Evolutionary conservation across 306 rosid species (phyloP).

Genomic region (Malus sylvestris): DNA sequence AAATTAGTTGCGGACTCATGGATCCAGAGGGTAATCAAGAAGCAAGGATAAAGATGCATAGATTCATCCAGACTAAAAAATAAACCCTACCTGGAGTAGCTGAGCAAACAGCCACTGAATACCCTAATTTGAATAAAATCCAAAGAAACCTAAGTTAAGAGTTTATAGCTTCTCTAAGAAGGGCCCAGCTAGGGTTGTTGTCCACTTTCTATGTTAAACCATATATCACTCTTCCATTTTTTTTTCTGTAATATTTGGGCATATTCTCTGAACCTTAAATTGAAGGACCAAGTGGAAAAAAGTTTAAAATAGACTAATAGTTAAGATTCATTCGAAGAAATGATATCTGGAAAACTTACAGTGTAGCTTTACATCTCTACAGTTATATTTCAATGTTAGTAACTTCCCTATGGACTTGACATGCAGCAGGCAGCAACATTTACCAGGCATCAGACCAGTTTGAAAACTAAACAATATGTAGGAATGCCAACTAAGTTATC

Average conservation of each 20-base stretch:
- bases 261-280: not conserved
- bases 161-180: no score
- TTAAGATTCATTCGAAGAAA: not conserved
- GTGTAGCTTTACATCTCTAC: not conserved
- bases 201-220: no score
- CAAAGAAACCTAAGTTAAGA: no score
- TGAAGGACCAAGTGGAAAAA: not conserved
- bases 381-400: not conserved
- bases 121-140: no score
- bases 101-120: not conserved
- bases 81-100: not conserved
- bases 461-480: not conserved
- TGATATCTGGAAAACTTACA: not conserved
- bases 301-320: not conserved
- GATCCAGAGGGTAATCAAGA: not conserved
- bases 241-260: not conserved
- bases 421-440: not conserved
- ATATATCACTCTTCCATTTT: not conserved
- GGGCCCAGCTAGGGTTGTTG: no score
- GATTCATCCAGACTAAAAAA: not conserved
- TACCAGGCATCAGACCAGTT: not conserved
- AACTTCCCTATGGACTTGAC: not conserved
- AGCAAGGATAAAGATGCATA: not conserved
- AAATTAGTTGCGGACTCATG: not conserved
- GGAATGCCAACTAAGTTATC: not conserved